Base-by-base conservation (phyloP, 495 filamentous ascomycete species). In the Bacidia gigantensis region DNA sequence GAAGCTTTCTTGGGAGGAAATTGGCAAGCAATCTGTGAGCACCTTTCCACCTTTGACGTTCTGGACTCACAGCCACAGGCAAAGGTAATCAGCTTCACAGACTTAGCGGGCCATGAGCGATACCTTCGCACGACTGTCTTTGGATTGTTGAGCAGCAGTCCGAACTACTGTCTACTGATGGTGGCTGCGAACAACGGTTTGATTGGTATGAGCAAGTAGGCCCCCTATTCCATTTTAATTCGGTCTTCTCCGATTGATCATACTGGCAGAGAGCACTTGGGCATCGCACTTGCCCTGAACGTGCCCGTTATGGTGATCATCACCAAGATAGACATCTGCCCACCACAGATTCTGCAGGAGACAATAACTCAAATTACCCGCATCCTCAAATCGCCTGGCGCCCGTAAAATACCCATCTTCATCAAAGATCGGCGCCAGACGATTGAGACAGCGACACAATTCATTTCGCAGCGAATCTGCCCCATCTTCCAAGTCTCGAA, bases 291-390 rank as follows among this genome's bases (percentile, higher is more conserved):
- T 18, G 90, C 92, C 1, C 68, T 98, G 29, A 97, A 97, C 62
- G 93, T 98, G 22, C 92, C 92, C 2, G 88, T 98, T 58, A 90
- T 98, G 84, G 89, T 98, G 23, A 87, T 97, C 53, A 81, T 98
- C 53, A 98, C 92, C 64, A 98, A 98, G 68, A 97, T 97, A 56
- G 92, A 98, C 66, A 98, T 97, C 49, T 98, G 92, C 61, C 92
- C 92, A 17, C 92, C 93, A 0, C 84, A 98, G 53, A 95, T 98
- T 62, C 68, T 98, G 17, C 78, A 95, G 67, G 83, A 98, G 67
- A 98, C 92, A 32, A 81, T 97, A 47, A 82, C 79, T n/a, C 90
- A 96, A 60, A 76, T 98, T 50, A 85, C 78, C 20, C 83, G 88
- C 56, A 96, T 97, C 50, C 71, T 97, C 49, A 97, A 97, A 68